These are phyloP conservation scores for Erigeron philadelphicus DNA, from an alignment of 140 eudicot species.

Conservation along the genomic window DNA sequence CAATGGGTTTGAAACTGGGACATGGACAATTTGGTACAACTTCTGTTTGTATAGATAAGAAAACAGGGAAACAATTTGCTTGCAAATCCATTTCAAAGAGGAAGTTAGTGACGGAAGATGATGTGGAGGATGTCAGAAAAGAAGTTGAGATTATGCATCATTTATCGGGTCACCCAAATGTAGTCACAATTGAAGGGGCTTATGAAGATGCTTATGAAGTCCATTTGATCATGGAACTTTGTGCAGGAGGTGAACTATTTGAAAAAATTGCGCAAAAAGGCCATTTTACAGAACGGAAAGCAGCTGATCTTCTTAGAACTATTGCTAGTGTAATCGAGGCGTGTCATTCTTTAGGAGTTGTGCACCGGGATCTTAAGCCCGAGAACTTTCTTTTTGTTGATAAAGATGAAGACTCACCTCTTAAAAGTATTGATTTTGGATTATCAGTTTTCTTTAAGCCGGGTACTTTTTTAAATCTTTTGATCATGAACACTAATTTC, in stretches of 20 bases:
- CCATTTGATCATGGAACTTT: constrained; percentile 39
- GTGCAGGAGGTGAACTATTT: constrained; percentile 39
- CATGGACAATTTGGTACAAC: constrained; percentile 41
- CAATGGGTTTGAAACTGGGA: constrained; percentile 26
- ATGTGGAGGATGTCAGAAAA: constrained; percentile 37
- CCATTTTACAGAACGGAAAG: constrained; percentile 29
- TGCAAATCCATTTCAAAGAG: constrained; percentile 33
- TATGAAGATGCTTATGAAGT: constrained; percentile 36
- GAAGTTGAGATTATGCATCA: constrained; percentile 40
- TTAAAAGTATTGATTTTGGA: constrained; percentile 36
- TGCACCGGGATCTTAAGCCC: constrained; percentile 34
- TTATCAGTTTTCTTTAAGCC: constrained; percentile 34
- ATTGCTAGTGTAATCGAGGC: constrained; percentile 36
- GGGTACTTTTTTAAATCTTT: constrained; percentile 1
- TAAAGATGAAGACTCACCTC: constrained; percentile 30
- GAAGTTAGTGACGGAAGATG: constrained; percentile 28
- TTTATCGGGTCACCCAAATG: constrained; percentile 34
- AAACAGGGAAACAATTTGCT: constrained; percentile 27
- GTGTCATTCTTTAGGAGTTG: constrained; percentile 36
- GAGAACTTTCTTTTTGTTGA: constrained; percentile 34
- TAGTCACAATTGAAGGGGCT: constrained; percentile 32
- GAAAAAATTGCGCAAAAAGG: constrained; percentile 34
- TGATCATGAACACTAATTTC: not conserved
- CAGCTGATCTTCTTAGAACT: constrained; percentile 34
- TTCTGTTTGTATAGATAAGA: constrained; percentile 28